Evolutionary conservation across 306 rosid species (phyloP).

Genomic region (Senna siamea): DNA sequence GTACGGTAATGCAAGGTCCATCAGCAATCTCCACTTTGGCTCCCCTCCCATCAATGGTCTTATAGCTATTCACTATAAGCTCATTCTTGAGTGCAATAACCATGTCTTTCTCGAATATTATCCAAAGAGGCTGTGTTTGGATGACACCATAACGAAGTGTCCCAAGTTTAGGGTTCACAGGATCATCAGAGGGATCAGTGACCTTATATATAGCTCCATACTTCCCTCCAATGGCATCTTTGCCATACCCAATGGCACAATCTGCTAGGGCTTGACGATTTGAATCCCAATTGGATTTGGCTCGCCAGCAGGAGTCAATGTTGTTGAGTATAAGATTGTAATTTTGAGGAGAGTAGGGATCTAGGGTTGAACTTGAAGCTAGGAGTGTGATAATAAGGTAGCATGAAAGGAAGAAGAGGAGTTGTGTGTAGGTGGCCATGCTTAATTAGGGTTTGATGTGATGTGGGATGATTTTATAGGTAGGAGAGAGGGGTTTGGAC

Average conservation of each 20-base stretch:
- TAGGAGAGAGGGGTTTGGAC: too few species aligned
- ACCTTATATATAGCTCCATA: slow-evolving; percentile 62
- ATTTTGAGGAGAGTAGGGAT: neutral
- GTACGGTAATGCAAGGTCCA: slow-evolving; percentile 85
- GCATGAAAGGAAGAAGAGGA: slow-evolving; percentile 7
- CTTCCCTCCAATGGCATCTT: slow-evolving; percentile 77
- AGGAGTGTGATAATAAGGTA: neutral
- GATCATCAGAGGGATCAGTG: slow-evolving; percentile 65
- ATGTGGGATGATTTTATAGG: slow-evolving; percentile 13
- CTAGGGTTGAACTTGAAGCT: too few species aligned
- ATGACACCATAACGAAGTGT: slow-evolving; percentile 82
- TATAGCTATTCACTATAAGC: slow-evolving; percentile 75
- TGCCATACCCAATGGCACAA: slow-evolving; percentile 77
- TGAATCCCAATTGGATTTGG: slow-evolving; percentile 61
- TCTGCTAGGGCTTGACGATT: slow-evolving; percentile 64
- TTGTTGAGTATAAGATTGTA: slow-evolving; percentile 44
- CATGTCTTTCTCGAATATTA: slow-evolving; percentile 67
- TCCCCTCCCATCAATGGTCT: slow-evolving; percentile 91
- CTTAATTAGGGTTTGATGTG: neutral
- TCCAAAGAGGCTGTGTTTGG: slow-evolving; percentile 77
- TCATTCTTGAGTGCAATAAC: slow-evolving; percentile 64
- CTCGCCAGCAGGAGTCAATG: slow-evolving; percentile 80
- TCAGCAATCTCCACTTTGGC: slow-evolving; percentile 74
- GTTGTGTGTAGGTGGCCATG: neutral
- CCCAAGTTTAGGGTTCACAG: slow-evolving; percentile 64